Evolutionary conservation across 2,329 filamentous ascomycete species (phyloP), one percentile per base, ranked within the genome.

Genomic region (Aureobasidium sp.): DNA sequence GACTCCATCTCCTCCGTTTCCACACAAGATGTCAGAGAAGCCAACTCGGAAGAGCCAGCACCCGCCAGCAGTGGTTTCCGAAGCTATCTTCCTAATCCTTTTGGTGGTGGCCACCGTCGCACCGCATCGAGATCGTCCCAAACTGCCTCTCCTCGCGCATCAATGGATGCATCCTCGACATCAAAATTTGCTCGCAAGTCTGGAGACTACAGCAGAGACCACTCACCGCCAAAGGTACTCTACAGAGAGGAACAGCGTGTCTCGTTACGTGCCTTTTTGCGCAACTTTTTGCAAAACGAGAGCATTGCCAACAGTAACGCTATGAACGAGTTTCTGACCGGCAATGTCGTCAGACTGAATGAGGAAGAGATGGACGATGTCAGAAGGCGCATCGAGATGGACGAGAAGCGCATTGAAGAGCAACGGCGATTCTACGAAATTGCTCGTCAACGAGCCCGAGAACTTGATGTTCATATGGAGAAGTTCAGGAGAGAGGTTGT

Each of bases 401-500:
- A 98, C 62, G 84, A 88, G 66, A 87, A 86, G 68, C 83, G 93
- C 39, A 80, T 97, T 49, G 88, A 95, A 63, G 93, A 98, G 69
- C 93, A 98, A 67, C 86, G 84, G 66, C 81, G 84, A 59, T 98
- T 98, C 67, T 98, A 96, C 68, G 91, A 98, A 66, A 90, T 98
- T 65, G 93, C 93, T 7, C 79, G 90, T 59, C 84, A 90, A 68
- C 83, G 93, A 59, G 93, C 93, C 1, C 86, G 88, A 4, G 93
- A 97, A 64, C 77, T 98, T 47, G 93, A 98, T 69, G 88, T 95
- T 21, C 96, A 97, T 67, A 98, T 98, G 93, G 93, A 98, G 70
- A 79, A 79, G 56, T 86, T 86, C 67, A 74, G 83, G 41, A 71
- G 79, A 57, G 80, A 84, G 56, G 83, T 86, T 59, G 81, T 86